Conservation (phyloP, 1,284 basidiomycete genomes). For the Porogramme epimiltina region DNA sequence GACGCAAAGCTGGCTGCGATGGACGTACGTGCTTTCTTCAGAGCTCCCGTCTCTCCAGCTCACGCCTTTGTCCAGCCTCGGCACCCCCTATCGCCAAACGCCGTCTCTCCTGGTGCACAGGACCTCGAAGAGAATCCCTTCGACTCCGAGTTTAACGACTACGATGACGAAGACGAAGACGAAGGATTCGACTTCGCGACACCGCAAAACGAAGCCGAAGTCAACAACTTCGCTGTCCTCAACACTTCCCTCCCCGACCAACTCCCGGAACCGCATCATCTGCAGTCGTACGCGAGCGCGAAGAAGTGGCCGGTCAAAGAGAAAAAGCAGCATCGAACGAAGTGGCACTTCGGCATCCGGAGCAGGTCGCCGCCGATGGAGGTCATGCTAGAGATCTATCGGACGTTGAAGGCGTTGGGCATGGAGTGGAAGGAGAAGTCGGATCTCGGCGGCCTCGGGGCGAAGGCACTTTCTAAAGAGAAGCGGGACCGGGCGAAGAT, state of each 20-base stretch:
- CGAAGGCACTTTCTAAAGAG: conserved; percentile 31
- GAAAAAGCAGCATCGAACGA: conserved; percentile 72
- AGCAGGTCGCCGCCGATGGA: conserved; percentile 97
- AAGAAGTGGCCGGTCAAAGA: conserved; percentile 55
- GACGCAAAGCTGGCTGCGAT: conserved; percentile 78
- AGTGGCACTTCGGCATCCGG: conserved; percentile 98
- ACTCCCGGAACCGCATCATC: conserved; percentile 51
- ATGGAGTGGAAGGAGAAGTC: conserved; percentile 97
- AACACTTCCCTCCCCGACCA: conserved; percentile 78
- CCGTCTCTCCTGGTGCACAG: conserved; percentile 56
- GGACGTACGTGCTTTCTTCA: conserved; percentile 54
- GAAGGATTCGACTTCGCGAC: conserved; percentile 59
- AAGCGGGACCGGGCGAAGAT: conserved; percentile 46
- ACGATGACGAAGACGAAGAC: conserved; percentile 65
- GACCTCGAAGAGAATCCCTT: conserved; percentile 76
- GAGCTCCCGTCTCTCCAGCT: neutral
- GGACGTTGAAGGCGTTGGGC: conserved; percentile 87
- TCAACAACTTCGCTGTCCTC: conserved; percentile 81
- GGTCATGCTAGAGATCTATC: conserved; percentile 98
- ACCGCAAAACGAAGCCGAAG: conserved; percentile 45
- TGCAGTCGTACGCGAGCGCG: conserved; percentile 66
- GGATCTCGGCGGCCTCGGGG: conserved; percentile 69
- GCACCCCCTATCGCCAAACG: conserved; percentile 48
- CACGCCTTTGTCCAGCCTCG: conserved; percentile 51
- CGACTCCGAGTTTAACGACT: conserved; percentile 64